Evolutionary conservation across 1,284 basidiomycete species (phyloP).

Genomic region (Heterobasidion parviporum): DNA sequence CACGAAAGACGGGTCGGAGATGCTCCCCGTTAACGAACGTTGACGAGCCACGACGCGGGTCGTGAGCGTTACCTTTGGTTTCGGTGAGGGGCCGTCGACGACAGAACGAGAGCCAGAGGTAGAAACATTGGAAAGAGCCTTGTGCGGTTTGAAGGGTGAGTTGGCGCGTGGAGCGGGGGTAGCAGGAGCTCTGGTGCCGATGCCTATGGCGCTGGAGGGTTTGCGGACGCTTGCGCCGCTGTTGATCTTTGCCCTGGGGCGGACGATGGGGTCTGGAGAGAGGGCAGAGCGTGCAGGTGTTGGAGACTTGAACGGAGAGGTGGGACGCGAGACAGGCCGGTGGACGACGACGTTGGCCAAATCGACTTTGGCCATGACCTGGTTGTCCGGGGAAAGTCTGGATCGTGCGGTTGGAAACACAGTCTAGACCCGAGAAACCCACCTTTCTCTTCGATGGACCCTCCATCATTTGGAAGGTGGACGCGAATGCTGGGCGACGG

Average conservation of each 20-base stretch:
- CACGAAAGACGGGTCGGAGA: slow-evolving; percentile 13
- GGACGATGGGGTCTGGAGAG: slow-evolving; percentile 18
- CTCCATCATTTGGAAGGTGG: not conserved
- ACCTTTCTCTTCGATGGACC: slow-evolving; percentile 8
- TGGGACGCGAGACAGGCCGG: slow-evolving; percentile 27
- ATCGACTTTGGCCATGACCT: slow-evolving; percentile 28
- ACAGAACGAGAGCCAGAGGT: slow-evolving; percentile 9
- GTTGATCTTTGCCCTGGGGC: slow-evolving; percentile 57
- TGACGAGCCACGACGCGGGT: slow-evolving; percentile 23
- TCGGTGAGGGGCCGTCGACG: slow-evolving; percentile 18
- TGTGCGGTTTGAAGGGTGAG: slow-evolving; percentile 33
- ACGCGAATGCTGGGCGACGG: not conserved
- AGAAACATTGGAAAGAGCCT: slow-evolving; percentile 11
- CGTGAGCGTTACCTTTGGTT: slow-evolving; percentile 14
- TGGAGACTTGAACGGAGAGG: slow-evolving; percentile 43
- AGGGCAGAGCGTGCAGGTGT: slow-evolving; percentile 3
- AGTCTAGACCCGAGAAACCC: slow-evolving; percentile 7
- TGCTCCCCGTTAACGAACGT: slow-evolving; percentile 22
- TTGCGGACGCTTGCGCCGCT: slow-evolving; percentile 44
- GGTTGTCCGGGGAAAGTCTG: slow-evolving; percentile 3
- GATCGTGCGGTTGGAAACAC: slow-evolving; percentile 16
- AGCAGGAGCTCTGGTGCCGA: slow-evolving; percentile 10
- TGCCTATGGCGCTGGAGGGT: slow-evolving; percentile 21
- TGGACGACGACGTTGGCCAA: slow-evolving; percentile 12
- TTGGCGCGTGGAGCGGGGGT: slow-evolving; percentile 25